These are phyloP conservation scores for Coemansia sp. DNA, from an alignment of 192 early-diverging fungal genomes.

Conservation along the genomic window DNA sequence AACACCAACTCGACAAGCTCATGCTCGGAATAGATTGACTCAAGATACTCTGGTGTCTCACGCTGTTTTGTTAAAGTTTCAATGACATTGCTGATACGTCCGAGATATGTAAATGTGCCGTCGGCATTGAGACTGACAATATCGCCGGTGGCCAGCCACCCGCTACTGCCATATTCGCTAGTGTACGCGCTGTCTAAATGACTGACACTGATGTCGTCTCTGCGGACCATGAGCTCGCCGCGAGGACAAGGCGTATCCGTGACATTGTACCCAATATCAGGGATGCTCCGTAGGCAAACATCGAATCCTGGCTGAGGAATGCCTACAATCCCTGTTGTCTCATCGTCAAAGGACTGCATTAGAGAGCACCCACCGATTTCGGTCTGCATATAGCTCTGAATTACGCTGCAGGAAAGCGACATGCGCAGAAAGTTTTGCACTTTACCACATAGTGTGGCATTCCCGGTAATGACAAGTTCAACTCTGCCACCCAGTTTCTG, in stretches of 20 bases:
- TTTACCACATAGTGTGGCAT: conserved; percentile 68
- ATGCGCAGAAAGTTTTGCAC: conserved; percentile 68
- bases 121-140: conserved; percentile 64
- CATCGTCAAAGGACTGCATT: conserved; percentile 51
- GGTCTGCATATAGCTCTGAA: conserved; percentile 85
- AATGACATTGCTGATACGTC: conserved; percentile 71
- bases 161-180: conserved; percentile 50
- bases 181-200: conserved; percentile 71
- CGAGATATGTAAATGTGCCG: conserved; percentile 70
- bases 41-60: conserved; percentile 85
- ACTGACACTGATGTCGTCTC: conserved; percentile 64
- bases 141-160: conserved; percentile 82
- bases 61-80: conserved; percentile 77
- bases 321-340: conserved; percentile 65
- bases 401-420: conserved; percentile 61
- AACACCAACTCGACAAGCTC: conserved; percentile 29
- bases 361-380: conserved; percentile 58
- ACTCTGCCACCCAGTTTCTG: conserved; percentile 12
- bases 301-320: conserved; percentile 62
- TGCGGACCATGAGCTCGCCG: conserved; percentile 83
- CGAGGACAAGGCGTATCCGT: conserved; percentile 72
- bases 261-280: conserved; percentile 74
- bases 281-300: conserved; percentile 79
- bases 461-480: conserved; percentile 71
- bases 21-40: conserved; percentile 64